Base-by-base conservation (phyloP, 805 yeast genomes). In the Saturnispora ahearnii region DNA sequence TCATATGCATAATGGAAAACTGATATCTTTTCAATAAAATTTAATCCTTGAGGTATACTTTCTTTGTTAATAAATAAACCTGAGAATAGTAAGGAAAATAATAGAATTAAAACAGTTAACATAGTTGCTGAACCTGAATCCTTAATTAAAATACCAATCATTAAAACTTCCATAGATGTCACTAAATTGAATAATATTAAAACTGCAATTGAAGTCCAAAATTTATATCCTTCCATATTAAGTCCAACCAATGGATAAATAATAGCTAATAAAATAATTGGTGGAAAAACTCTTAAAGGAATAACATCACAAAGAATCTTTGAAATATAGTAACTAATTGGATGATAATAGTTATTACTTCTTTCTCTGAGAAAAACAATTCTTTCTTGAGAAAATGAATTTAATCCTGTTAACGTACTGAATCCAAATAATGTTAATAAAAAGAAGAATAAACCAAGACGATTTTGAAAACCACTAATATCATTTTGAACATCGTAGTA, bases 1-100 rank as follows among this genome's bases (percentile, higher is more conserved):
- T 93, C 99, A 63, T 91, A 93, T 0, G 96, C 97, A 62, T 89
- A 93, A 65, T 93, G 98, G 74, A 91, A 93, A 48, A 91, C 79
- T 1, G 97, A 89, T 24, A 90, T 64, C 70, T 84, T 85, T 66
- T 89, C 89, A 56, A 90, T 71, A 77, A 87, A 82, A 49, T 77
- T 77, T 51, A 89, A 77, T 22, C 68, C 66, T 26, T 60, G 38
- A 1, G 73, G 73, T 42, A 67, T 67, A 1, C 71, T 63, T 45
- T 87, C 88, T 49, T 89, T 87, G 64, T 91, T 91, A 60, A 93
- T 80, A 63, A 93, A 93, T 52, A 93, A 72, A 0, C 99, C 99
- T 1, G 98, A 96, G 72, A 93, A 93, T 49, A 93, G 70, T 52
- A 93, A 70, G 3, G 96, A 88, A 57, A 91, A 89, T 47, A 93